Base-by-base conservation (phyloP, 2,329 filamentous ascomycete species). In the Pseudomassariella vexata region DNA sequence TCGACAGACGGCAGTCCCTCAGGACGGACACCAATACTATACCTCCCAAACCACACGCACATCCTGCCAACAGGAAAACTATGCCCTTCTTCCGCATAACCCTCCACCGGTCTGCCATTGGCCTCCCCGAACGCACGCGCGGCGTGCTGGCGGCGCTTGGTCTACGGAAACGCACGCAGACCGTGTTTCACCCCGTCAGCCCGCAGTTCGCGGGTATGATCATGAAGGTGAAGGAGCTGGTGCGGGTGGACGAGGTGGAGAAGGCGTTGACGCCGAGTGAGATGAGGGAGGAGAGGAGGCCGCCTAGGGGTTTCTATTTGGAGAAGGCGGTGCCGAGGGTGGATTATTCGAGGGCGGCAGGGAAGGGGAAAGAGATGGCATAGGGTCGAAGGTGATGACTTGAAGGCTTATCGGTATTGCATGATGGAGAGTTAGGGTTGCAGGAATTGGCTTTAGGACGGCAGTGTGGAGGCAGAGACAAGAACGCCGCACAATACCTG, bases 31-130 rank as follows among this genome's bases (percentile, higher is more conserved):
- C n/a, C n/a, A n/a, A n/a, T n/a, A n/a, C n/a, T n/a, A n/a, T n/a
- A n/a, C n/a, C n/a, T 14, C 14, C 10, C 18, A 39, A 11, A 28
- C 21, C 19, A 23, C n/a, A 35, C 9, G 24, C 16, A 34, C 32
- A 34, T 32, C 10, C 3, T 15, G 7, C 24, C 7, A 7, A 10
- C 6, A 8, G 9, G 24, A 37, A 34, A 21, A 48, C 32, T 39
- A 88, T 88, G 82, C 70, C 79, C 36, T 94, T 76, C 70, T 95
- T 95, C 72, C 82, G 85, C 55, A 86, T 95, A 58, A 94, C 87
- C 29, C 82, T 95, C 36, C 76, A 92, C 63, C 85, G 89, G 55
- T 89, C 83, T 36, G 82, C 83, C 50, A 95, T 95, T 62, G 89
- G 89, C 40, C 79, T 95, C 28, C 89, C 90, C 5, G 64, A 76